Conservation (phyloP, 352 stramenopile species). For the Porosira glacialis region DNA sequence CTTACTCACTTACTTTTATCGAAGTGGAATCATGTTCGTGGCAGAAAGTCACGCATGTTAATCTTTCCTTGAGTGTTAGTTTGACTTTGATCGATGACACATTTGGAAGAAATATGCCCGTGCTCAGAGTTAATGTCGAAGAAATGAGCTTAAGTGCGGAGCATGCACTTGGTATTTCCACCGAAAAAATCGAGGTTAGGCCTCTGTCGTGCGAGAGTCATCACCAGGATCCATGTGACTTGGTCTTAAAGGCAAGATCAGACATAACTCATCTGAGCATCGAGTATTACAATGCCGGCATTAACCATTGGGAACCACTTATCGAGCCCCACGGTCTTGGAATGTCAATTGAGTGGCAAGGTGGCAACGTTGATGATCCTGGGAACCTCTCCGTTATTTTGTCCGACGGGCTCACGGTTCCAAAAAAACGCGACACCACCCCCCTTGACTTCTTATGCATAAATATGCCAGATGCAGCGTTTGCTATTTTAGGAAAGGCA, state of each 20-base stretch:
- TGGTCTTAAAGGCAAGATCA: slow-evolving; percentile 18
- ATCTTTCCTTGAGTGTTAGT: slow-evolving; percentile 16
- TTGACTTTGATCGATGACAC: slow-evolving; percentile 73
- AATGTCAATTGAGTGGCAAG: slow-evolving; percentile 54
- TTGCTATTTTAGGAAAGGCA: too few relatives aligned
- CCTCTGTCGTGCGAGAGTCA: slow-evolving; percentile 11
- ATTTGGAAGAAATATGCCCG: slow-evolving; percentile 68
- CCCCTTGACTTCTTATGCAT: slow-evolving; percentile 34
- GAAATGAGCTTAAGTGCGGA: slow-evolving; percentile 39
- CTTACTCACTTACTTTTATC: slow-evolving; percentile 55
- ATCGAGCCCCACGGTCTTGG: slow-evolving; percentile 50
- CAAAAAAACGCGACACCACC: neutral
- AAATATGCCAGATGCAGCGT: too few relatives aligned
- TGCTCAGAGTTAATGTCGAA: slow-evolving; percentile 50
- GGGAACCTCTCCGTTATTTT: slow-evolving; percentile 53
- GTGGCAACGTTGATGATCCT: slow-evolving; percentile 22
- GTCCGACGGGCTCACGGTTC: slow-evolving; percentile 33
- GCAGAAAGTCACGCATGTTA: slow-evolving; percentile 45
- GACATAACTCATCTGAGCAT: slow-evolving; percentile 28
- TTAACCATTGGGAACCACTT: slow-evolving; percentile 53
- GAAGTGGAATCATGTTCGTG: slow-evolving; percentile 47
- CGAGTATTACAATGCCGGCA: slow-evolving; percentile 67
- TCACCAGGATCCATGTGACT: slow-evolving; percentile 6
- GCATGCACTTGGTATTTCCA: slow-evolving; percentile 46
- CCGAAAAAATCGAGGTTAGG: slow-evolving; percentile 38